phyloP scores from a whole-genome alignment of 345 rosid species.

The Bruguiera parviflora region DNA sequence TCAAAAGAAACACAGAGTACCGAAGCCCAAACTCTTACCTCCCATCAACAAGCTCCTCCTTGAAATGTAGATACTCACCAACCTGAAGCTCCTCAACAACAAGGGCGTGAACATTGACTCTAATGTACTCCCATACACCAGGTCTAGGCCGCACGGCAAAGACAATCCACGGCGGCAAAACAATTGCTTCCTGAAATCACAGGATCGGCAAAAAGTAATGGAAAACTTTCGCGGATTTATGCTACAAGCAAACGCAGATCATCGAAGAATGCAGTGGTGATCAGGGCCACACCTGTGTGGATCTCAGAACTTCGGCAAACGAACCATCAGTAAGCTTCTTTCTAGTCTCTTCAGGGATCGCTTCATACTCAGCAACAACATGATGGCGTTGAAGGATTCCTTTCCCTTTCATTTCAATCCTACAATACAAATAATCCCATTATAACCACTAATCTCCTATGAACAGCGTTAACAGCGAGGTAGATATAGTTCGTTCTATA shows the following conservation, averaged over 20 bases:
- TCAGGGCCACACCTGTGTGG: conserved; percentile 52
- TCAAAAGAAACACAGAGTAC: conserved; percentile 1
- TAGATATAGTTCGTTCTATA: too few relatives aligned
- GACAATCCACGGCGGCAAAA: conserved; percentile 84
- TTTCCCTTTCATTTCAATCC: conserved; percentile 70
- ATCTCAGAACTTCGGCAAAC: conserved; percentile 57
- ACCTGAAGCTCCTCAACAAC: conserved; percentile 74
- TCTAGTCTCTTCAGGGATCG: conserved; percentile 49
- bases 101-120: conserved; percentile 76
- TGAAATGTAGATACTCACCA: conserved; percentile 81
- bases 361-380: conserved; percentile 69
- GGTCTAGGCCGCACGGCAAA: conserved; percentile 94
- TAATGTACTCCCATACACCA: conserved; percentile 91
- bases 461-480: too few relatives aligned
- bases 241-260: background rate
- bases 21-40: conserved; percentile 32
- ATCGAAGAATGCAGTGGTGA: background rate
- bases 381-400: conserved; percentile 77
- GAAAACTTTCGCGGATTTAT: background rate
- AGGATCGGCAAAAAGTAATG: conserved; percentile 3
- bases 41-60: conserved; percentile 97
- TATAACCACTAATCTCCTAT: background rate
- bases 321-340: conserved; percentile 53
- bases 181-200: conserved; percentile 73
- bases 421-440: conserved; percentile 19